A percentile compares a stretch with the other conserved stretches of the same genome.
Evolutionary conservation across 208 protist species (phyloP).

Genomic region (Leishmania tropica): DNA sequence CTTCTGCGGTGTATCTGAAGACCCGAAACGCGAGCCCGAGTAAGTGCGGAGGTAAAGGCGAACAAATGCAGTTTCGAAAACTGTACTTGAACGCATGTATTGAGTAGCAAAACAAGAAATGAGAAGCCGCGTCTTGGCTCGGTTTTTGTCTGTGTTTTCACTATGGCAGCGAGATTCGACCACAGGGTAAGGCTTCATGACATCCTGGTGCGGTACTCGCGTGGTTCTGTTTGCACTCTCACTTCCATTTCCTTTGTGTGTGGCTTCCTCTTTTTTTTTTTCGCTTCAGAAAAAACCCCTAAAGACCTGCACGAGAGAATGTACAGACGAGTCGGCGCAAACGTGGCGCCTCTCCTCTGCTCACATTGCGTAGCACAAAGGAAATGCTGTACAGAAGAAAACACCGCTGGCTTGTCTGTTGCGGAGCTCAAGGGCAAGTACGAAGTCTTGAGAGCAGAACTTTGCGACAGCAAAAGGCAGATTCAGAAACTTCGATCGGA

Average conservation of each 20-base stretch:
- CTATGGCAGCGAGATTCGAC: neutral
- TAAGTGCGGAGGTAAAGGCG: neutral
- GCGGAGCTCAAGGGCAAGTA: constrained; percentile 13
- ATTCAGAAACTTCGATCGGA: constrained; percentile 50
- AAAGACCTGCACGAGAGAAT: neutral
- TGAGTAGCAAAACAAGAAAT: neutral
- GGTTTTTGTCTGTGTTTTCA: neutral
- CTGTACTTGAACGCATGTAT: neutral
- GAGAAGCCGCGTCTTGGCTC: neutral
- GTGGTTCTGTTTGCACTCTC: neutral
- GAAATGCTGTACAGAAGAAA: constrained; percentile 4
- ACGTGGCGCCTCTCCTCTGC: neutral
- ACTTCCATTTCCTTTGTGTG: neutral
- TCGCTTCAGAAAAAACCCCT: neutral
- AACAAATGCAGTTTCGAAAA: neutral
- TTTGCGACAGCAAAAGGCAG: constrained; percentile 25
- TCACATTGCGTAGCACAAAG: neutral
- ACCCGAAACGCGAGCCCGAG: neutral
- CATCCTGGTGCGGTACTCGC: neutral
- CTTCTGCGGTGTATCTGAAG: constrained; percentile 8
- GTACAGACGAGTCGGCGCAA: constrained; percentile 7
- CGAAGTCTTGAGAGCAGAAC: constrained; percentile 17
- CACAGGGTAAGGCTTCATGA: neutral
- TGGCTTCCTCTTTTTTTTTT: neutral
- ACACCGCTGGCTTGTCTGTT: neutral